Conservation (phyloP, 176 grass and related monocot genomes). For the Areca catechu region DNA sequence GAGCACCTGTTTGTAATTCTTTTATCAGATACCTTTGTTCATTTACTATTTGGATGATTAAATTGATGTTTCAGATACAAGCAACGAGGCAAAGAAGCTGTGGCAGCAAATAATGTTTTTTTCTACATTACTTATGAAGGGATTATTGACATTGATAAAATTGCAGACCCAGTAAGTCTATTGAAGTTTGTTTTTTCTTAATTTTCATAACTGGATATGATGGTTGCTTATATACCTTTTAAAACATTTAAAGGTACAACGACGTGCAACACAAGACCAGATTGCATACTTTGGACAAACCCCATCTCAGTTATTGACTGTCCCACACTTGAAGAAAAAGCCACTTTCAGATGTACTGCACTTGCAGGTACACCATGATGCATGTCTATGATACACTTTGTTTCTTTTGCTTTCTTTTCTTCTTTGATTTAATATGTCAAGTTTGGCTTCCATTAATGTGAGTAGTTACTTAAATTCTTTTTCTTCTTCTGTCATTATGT, state of each 20-base stretch:
- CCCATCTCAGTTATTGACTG: slow-evolving; percentile 73
- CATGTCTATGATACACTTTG: slow-evolving; percentile 5
- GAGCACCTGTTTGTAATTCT: not conserved
- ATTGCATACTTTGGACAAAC: slow-evolving; percentile 99
- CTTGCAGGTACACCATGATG: slow-evolving; percentile 51
- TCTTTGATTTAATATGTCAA: too few relatives aligned
- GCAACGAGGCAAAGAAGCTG: slow-evolving; percentile 88
- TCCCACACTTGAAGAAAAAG: slow-evolving; percentile 74
- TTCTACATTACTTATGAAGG: slow-evolving; percentile 99
- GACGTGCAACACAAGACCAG: slow-evolving; percentile 90
- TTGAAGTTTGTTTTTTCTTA: slow-evolving; percentile 8
- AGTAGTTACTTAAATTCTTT: too few relatives aligned
- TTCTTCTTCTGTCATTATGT: too few relatives aligned
- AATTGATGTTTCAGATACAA: slow-evolving; percentile 66
- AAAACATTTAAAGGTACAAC: slow-evolving; percentile 59
- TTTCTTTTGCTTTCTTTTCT: not conserved
- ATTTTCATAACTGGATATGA: not conserved
- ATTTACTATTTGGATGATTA: slow-evolving; percentile 2
- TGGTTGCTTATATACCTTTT: slow-evolving; percentile 11
- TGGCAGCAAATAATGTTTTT: slow-evolving; percentile 86
- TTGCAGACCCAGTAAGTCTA: slow-evolving; percentile 73
- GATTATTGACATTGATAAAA: slow-evolving; percentile 95
- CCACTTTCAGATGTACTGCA: slow-evolving; percentile 74
- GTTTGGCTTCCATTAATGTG: too few relatives aligned
- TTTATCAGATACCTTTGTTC: too few relatives aligned